Percentiles rank a stretch among this genome's conserved stretches.
Conservation (phyloP, 495 filamentous ascomycete species). For the Neurospora sp. region DNA sequence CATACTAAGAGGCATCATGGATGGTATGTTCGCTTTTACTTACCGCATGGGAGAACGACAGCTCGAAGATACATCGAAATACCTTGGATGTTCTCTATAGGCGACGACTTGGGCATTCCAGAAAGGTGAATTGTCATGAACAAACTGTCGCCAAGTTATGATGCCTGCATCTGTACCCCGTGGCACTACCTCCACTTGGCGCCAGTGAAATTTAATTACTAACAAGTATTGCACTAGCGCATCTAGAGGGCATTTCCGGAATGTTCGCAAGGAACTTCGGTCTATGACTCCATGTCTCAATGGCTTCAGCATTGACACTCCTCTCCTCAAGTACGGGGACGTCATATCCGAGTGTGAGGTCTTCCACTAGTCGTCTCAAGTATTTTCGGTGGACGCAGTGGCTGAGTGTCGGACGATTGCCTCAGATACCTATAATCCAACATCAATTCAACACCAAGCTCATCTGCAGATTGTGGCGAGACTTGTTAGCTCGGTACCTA, state of each 20-base stretch:
- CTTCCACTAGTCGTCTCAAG: background rate
- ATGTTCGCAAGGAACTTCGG: background rate
- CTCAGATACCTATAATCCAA: background rate
- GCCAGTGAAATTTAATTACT: background rate
- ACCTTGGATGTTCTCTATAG: background rate
- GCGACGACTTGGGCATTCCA: background rate
- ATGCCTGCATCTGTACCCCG: background rate
- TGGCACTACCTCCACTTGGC: background rate
- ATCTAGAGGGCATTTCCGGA: background rate
- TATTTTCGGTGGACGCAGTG: background rate
- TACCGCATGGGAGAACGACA: background rate
- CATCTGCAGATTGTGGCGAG: background rate
- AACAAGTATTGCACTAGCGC: background rate
- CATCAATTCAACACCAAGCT: background rate
- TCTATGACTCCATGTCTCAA: background rate
- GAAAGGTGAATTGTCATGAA: background rate
- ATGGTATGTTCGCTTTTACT: background rate
- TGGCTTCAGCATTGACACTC: background rate
- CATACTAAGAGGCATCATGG: background rate
- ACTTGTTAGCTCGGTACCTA: background rate
- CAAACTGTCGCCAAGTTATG: background rate
- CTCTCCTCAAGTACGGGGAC: background rate
- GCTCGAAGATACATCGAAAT: background rate
- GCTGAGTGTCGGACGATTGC: background rate
- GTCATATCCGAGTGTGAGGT: background rate